Percentiles rank a stretch among this genome's conserved stretches.
These are phyloP conservation scores for Lophiotrema nucula DNA, from an alignment of 495 filamentous ascomycete genomes.

Conservation along the genomic window DNA sequence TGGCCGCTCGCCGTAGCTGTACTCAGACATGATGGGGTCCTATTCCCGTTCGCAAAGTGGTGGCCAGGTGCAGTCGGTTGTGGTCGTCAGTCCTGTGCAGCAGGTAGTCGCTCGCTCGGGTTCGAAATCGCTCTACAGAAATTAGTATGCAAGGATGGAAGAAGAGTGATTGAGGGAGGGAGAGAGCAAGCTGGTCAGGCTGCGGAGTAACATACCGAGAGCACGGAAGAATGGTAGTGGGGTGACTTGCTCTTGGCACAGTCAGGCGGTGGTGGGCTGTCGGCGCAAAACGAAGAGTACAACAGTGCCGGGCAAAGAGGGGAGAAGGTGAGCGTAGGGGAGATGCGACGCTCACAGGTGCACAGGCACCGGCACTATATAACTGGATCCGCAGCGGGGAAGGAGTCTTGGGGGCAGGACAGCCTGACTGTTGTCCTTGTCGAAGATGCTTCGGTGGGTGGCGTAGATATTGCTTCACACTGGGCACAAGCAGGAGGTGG, in stretches of 20 bases:
- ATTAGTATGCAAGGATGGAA: constrained; percentile 5
- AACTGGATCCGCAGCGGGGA: background rate
- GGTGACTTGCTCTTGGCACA: constrained; percentile 7
- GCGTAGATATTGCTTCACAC: background rate
- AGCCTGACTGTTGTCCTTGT: background rate
- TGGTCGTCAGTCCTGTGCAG: background rate
- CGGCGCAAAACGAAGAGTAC: constrained; percentile 23
- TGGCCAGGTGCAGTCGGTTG: background rate
- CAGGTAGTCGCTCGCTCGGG: constrained; percentile 1
- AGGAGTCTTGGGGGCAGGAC: too few relatives aligned
- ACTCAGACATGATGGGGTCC: constrained; percentile 38
- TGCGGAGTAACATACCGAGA: too few relatives aligned
- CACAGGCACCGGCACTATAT: constrained; percentile 12
- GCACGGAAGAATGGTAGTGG: constrained; percentile 7
- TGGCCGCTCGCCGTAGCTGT: constrained; percentile 37
- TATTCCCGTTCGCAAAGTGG: too few relatives aligned
- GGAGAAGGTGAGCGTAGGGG: constrained; percentile 8
- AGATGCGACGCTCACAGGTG: background rate
- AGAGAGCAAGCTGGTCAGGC: too few relatives aligned
- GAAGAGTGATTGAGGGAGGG: too few relatives aligned
- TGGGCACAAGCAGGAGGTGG: too few relatives aligned
- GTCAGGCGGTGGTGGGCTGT: constrained; percentile 7
- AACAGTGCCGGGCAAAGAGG: constrained; percentile 18
- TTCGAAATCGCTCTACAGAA: constrained; percentile 4
- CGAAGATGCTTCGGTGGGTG: background rate